Base-by-base conservation (phyloP, 2,329 filamentous ascomycete species). In the Paracorniculantispora psalliotae region DNA sequence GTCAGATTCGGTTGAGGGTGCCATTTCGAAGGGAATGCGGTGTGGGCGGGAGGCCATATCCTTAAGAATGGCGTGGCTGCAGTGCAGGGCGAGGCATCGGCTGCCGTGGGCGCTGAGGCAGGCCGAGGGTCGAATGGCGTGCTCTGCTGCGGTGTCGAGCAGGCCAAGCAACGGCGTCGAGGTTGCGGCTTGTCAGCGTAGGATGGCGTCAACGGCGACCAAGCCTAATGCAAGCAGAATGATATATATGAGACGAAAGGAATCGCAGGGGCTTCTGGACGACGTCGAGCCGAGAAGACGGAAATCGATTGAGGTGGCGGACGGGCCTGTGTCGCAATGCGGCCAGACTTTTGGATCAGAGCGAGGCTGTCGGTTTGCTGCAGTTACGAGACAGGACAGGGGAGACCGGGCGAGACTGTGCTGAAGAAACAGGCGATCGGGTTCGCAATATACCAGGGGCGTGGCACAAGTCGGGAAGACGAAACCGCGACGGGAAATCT, bases 111-210 rank as follows among this genome's bases (percentile, higher is more conserved):
- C 15, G 49, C 54, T 59, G 59, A 61, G 59, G 55, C 44, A 28
- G 41, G 35, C 35, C 17, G 23, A 52, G 49, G 55, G 35, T 35
- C 17, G 50, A 35, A 61, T 61, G 59, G 59, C 59, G 59, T 61
- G 59, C 59, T 61, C 59, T 41, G 39, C 21, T 21, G 28, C 23
- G 19, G 13, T 28, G 37, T 52, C 23, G 21, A 21, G 25, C 56
- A 52, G 48, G 28, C 48, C 50, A 46, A 23, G 17, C 19, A 39
- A 26, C 48, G 56, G n/a, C 13, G 39, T 21, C 23, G 26, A 26
- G 39, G 55, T 58, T 58, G 47, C 55, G 55, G 55, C 46, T 21
- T 44, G 47, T 58, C 55, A 58, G 56, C 56, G 41, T 9, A 3
- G 35, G 30, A 59, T 59, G 56, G 56, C 56, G 56, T 59, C 56